Evolutionary conservation across 352 stramenopile genomes (phyloP).

Genomic region (Phytopythium aichiense): DNA sequence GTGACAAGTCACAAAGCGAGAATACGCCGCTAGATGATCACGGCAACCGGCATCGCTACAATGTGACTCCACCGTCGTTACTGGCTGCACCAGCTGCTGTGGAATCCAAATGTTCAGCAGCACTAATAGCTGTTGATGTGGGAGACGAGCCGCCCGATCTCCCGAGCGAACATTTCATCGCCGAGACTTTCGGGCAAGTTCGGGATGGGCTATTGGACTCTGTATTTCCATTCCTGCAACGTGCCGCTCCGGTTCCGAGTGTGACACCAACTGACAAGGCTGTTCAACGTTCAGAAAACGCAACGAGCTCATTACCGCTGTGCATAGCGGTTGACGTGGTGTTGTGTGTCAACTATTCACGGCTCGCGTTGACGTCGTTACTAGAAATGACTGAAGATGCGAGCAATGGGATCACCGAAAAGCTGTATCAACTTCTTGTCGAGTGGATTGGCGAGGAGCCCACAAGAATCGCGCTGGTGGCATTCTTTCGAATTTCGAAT

Average conservation of each 20-base stretch:
- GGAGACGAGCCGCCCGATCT: not conserved
- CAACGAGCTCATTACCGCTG: constrained; percentile 17
- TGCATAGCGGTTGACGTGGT: constrained; percentile 21
- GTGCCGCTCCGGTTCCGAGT: not conserved
- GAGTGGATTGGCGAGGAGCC: constrained; percentile 12
- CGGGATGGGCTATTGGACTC: not conserved
- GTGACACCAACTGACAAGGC: not conserved
- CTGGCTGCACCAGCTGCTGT: not conserved
- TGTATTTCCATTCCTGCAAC: not conserved
- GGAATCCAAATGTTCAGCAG: not conserved
- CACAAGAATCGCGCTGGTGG: constrained; percentile 13
- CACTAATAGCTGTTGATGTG: not conserved
- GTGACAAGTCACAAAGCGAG: not conserved
- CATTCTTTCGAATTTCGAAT: constrained; percentile 20
- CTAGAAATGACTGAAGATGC: constrained; percentile 7
- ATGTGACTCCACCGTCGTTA: not conserved
- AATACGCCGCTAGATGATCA: not conserved
- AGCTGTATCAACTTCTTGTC: constrained; percentile 16
- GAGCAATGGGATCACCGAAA: not conserved
- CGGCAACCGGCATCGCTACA: not conserved
- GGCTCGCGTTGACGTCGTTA: constrained; percentile 21
- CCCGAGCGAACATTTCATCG: not conserved
- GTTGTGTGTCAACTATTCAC: constrained; percentile 26
- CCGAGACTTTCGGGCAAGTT: not conserved
- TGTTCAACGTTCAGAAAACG: not conserved